Conservation (phyloP, 495 filamentous ascomycete genomes). For the Bacidia gigantensis region DNA sequence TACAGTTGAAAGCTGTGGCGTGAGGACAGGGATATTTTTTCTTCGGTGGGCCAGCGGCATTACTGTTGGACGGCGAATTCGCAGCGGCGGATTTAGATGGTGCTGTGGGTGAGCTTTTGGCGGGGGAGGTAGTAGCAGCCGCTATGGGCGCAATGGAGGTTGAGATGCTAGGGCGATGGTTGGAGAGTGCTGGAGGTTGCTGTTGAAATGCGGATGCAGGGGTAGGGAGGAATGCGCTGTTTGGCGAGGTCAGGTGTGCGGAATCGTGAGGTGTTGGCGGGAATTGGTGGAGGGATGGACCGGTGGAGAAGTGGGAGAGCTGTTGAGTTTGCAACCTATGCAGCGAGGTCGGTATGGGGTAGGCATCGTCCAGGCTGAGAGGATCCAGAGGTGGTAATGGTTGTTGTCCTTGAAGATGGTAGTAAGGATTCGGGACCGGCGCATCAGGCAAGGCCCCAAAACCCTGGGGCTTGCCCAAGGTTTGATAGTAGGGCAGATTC, state of each 20-base stretch:
- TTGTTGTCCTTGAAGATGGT: constrained; percentile 13
- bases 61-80: background rate
- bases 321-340: constrained; percentile 29
- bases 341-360: constrained; percentile 26
- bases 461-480: constrained; percentile 1
- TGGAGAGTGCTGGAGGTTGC: constrained; percentile 6
- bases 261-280: constrained; percentile 2
- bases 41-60: constrained; percentile 16
- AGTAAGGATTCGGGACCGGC: constrained; percentile 10
- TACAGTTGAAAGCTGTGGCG: constrained; percentile 51
- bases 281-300: constrained; percentile 1
- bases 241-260: constrained; percentile 15
- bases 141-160: constrained; percentile 17
- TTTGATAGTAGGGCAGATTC: constrained; percentile 5
- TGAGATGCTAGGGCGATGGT: no score
- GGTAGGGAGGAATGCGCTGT: background rate
- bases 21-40: constrained; percentile 45
- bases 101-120: background rate
- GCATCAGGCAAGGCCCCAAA: constrained; percentile 3
- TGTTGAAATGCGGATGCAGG: background rate
- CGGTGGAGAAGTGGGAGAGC: constrained; percentile 17
- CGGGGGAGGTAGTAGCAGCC: background rate
- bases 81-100: background rate
- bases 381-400: constrained; percentile 5
- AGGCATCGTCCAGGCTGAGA: constrained; percentile 10